Conservation (phyloP, 1,139 yeast species). For the Suhomyces bribrorum region DNA sequence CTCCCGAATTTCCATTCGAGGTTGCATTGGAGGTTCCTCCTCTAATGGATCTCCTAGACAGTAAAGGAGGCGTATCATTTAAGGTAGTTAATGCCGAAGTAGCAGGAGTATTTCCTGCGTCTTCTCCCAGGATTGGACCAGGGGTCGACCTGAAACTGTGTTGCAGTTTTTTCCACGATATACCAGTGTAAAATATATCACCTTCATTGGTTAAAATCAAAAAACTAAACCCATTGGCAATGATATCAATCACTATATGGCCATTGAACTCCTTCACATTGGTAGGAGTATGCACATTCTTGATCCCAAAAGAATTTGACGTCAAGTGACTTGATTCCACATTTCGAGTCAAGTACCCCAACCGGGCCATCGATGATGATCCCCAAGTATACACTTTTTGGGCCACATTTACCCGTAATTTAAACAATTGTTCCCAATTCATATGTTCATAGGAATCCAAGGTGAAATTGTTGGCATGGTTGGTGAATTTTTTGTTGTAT, state of each 20-base stretch:
- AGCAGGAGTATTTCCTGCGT: constrained; percentile 17
- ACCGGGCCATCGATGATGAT: constrained; percentile 49
- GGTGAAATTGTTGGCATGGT: constrained; percentile 24
- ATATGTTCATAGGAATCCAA: constrained; percentile 26
- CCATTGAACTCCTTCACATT: constrained; percentile 34
- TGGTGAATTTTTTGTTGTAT: constrained; percentile 53
- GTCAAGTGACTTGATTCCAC: constrained; percentile 32
- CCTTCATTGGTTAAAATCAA: constrained; percentile 59
- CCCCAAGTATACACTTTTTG: constrained; percentile 69
- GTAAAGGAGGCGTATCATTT: constrained; percentile 7
- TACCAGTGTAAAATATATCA: constrained; percentile 54
- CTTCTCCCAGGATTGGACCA: constrained; percentile 22
- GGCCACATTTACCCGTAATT: constrained; percentile 37
- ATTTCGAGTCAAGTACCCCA: constrained; percentile 50
- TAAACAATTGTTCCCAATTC: constrained; percentile 55
- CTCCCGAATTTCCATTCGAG: constrained; percentile 9
- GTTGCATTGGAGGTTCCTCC: no score
- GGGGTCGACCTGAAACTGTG: constrained; percentile 23
- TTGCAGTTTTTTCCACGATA: constrained; percentile 40
- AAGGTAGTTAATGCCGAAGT: constrained; percentile 8
- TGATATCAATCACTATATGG: constrained; percentile 51
- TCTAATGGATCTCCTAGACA: constrained; percentile 19
- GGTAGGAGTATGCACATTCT: constrained; percentile 46
- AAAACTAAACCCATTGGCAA: constrained; percentile 71
- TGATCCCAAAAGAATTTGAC: constrained; percentile 4